Evolutionary conservation across 2,329 filamentous ascomycete species (phyloP).

Genomic region (Alternaria sp.): DNA sequence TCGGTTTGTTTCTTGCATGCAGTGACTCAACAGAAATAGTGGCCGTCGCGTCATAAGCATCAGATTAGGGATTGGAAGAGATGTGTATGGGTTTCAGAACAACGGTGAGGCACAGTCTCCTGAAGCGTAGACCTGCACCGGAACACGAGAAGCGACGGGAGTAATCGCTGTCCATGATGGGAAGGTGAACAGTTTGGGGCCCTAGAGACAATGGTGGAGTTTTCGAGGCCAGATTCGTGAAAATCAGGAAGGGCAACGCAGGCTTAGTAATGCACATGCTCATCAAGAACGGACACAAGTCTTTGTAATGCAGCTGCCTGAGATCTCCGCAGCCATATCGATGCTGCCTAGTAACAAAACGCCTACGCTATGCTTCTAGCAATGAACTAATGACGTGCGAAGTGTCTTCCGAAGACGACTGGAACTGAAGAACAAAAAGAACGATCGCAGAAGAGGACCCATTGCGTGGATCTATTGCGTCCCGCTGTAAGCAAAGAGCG

Average conservation of each 20-base stretch:
- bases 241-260: slow-evolving; percentile 21
- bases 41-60: not conserved
- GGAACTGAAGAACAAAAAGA: not conserved
- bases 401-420: not conserved
- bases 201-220: slow-evolving; percentile 29
- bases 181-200: slow-evolving; percentile 20
- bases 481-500: not conserved
- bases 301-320: not conserved
- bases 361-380: not conserved
- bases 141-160: not conserved
- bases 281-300: not conserved
- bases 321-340: not conserved
- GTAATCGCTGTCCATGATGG: not conserved
- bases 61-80: not conserved
- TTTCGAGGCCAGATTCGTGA: slow-evolving; percentile 28
- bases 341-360: not conserved
- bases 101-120: not conserved
- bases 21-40: not conserved
- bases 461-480: not conserved
- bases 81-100: not conserved
- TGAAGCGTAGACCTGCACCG: not conserved
- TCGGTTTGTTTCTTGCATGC: not conserved
- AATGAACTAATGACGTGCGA: not conserved
- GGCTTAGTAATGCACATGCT: not conserved
- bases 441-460: not conserved